Base-by-base conservation (phyloP, 1,284 basidiomycete genomes). In the Butyriboletus appendiculatus region DNA sequence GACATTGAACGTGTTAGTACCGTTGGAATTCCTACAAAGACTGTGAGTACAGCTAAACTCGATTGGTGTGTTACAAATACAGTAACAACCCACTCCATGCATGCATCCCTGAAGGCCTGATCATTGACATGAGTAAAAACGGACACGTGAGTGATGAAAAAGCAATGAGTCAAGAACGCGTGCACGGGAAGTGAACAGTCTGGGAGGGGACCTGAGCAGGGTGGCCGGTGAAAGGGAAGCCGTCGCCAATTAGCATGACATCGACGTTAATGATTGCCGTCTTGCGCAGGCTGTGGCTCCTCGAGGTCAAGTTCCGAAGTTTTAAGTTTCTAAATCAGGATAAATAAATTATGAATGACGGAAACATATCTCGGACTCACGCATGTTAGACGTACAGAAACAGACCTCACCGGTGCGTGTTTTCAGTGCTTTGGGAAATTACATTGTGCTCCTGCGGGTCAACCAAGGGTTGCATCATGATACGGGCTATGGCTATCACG, bases 161-260 rank as follows among this genome's bases (percentile, higher is more conserved):
- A 18, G 14, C 30, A 16, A 45, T 5, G 18, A 35, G 14, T 20
- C n/a, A 14, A 32, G 18, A 3, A 35, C 14, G 20, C 15, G 34
- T 11, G 44, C 11, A 22, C 59, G 39, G 59, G 64, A 58, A n/a
- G 65, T 65, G 28, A 10, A 28, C 35, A 82, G 60, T 52, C 80
- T 72, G 28, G 79, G 74, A 47, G 79, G 78, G 39, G 80, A 77
- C n/a, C 41, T 59, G 52, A 57, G 48, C 20, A 61, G 48, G 20
- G 50, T 37, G 37, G 41, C 34, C 1, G 30, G 30, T 32, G 30
- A 12, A 5, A 12, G 11, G 12, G 30, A 32, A 32, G 12, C 11
- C 11, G 4, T 12, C 30, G 30, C 30, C 4, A 11, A 30, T 12
- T 32, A 56, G 52, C 65, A 69, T 58, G 33, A 14, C 15, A 26